Evolutionary conservation across 148 eudicot species (phyloP), one percentile per base, ranked within the genome.

Genomic region (Cornus controversa): DNA sequence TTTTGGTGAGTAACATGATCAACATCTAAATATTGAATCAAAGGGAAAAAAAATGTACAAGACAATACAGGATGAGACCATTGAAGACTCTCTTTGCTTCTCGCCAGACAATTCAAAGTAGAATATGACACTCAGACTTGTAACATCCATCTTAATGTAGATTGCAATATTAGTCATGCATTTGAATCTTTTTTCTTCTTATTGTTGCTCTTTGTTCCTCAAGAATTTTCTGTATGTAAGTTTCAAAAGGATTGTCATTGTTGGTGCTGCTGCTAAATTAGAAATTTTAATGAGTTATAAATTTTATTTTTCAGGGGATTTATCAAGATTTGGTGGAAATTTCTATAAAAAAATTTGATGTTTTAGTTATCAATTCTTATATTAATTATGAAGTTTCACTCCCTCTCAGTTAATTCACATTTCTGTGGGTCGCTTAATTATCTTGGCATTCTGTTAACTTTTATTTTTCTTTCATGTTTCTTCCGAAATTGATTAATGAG

Each of bases 291-390:
- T n/a, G n/a, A n/a, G n/a, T n/a, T n/a, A n/a, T n/a, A n/a, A n/a
- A n/a, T n/a, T n/a, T n/a, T n/a, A n/a, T n/a, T n/a, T n/a, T n/a
- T n/a, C 89, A 96, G 99, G 98, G 75, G 92, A 93, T 73, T 66
- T 92, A 45, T 86, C 94, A 25, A 82, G 79, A 80, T 86, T 88
- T 66, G 82, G 78, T 42, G 85, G 75, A 29, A 91, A 92, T 11
- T 96, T 90, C 81, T 90, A n/a, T 80, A 62, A 85, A 87, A 70
- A 91, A 93, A 89, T 96, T 93, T 74, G 97, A 96, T 88, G 87
- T 88, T 73, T 88, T 96, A 13, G 91, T 93, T 45, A 84, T 93
- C 24, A 50, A 68, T 69, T 57, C 23, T 15, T 15, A 4, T 57
- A 18, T 57, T 57, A 4, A n/a, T n/a, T n/a, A 15, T 57, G 63